A percentile compares a stretch with the other conserved stretches of the same genome.
These are phyloP conservation scores for Linaria vulgaris DNA, from an alignment of 257 asterid genomes.

Conservation along the genomic window DNA sequence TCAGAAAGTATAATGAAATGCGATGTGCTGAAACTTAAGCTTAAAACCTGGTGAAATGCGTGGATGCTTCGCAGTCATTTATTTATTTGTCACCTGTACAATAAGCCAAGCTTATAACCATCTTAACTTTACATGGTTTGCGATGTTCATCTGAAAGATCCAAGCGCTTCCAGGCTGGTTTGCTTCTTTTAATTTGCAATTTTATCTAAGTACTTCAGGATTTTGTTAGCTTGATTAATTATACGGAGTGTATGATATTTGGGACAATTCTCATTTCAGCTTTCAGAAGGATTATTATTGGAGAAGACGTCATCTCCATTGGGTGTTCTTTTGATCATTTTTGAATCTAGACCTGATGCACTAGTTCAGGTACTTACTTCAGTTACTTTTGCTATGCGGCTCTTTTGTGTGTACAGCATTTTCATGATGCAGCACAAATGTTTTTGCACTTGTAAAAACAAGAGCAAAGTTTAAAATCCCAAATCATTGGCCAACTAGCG, in stretches of 20 bases:
- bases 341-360: conserved; percentile 94
- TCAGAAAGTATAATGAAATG: too few relatives aligned
- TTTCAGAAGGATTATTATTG: conserved; percentile 68
- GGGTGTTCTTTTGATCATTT: conserved; percentile 80
- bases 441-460: not conserved
- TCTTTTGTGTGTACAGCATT: not conserved
- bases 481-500: not conserved
- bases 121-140: not conserved
- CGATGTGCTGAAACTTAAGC: too few relatives aligned
- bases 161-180: conserved; percentile 6
- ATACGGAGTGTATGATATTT: conserved; percentile 16
- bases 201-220: not conserved
- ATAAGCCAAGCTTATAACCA: not conserved
- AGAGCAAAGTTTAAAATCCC: too few relatives aligned
- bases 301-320: conserved; percentile 77
- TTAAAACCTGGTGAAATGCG: too few relatives aligned
- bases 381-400: not conserved
- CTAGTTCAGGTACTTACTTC: conserved; percentile 60
- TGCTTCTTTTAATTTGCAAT: not conserved
- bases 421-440: not conserved
- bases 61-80: too few relatives aligned
- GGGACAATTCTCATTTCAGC: conserved; percentile 42
- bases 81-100: too few relatives aligned
- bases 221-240: not conserved
- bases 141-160: conserved; percentile 2